A percentile compares a stretch with the other conserved stretches of the same genome.
phyloP scores from a whole-genome alignment of 2,329 filamentous ascomycete genomes.

The Neofusicoccum ribis region DNA sequence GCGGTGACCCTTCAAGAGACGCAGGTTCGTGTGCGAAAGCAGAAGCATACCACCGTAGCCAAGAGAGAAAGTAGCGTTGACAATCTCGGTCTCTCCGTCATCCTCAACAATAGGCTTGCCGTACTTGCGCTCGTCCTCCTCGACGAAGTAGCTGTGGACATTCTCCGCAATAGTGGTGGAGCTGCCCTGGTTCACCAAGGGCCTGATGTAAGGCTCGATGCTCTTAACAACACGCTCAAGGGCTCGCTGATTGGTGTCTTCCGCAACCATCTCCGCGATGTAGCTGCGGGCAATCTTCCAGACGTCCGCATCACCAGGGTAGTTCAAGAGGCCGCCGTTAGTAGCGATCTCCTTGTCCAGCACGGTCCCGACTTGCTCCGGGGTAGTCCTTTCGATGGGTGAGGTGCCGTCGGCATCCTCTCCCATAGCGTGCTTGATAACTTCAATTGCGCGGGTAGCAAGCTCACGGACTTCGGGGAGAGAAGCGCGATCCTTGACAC shows the following conservation, averaged over 20 bases:
- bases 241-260: slow-evolving; percentile 82
- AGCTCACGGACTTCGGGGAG: slow-evolving; percentile 93
- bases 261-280: slow-evolving; percentile 79
- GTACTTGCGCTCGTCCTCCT: slow-evolving; percentile 84
- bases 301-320: slow-evolving; percentile 60
- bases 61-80: slow-evolving; percentile 96
- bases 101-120: slow-evolving; percentile 84
- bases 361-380: slow-evolving; percentile 72
- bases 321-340: slow-evolving; percentile 61
- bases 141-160: slow-evolving; percentile 75
- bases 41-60: slow-evolving; percentile 98
- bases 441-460: slow-evolving; percentile 74
- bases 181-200: slow-evolving; percentile 64
- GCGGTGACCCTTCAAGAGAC: slow-evolving; percentile 91
- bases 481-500: slow-evolving; percentile 82
- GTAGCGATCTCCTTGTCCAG: slow-evolving; percentile 76
- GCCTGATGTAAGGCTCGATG: slow-evolving; percentile 73
- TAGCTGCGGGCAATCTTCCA: slow-evolving; percentile 71
- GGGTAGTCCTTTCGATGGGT: slow-evolving; percentile 63
- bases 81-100: slow-evolving; percentile 90
- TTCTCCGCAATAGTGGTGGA: slow-evolving; percentile 68
- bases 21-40: slow-evolving; percentile 91
- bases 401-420: slow-evolving; percentile 60
- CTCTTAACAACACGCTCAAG: slow-evolving; percentile 69
- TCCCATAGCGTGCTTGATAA: slow-evolving; percentile 93